Evolutionary conservation across 306 rosid genomes (phyloP).

Genomic region (Chamaecrista fasciculata): DNA sequence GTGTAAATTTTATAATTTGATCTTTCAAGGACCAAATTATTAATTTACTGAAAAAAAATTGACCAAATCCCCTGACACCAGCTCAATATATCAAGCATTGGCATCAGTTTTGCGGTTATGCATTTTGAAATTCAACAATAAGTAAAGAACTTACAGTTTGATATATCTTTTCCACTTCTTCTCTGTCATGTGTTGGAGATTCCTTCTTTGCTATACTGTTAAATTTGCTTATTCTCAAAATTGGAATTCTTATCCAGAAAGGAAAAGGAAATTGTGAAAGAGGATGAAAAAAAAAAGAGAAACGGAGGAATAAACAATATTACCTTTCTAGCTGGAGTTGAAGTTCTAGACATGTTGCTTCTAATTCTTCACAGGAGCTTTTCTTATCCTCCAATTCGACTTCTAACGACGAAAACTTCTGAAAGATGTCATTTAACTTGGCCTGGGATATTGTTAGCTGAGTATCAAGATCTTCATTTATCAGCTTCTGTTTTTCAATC

Average conservation of each 20-base stretch:
- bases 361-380: conserved; percentile 69
- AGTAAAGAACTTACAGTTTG: conserved; percentile 55
- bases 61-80: neutral
- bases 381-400: conserved; percentile 74
- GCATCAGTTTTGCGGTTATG: neutral
- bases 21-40: too few species aligned
- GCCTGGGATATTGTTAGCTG: conserved; percentile 59
- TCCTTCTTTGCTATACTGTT: conserved; percentile 69
- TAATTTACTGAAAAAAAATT: too few species aligned
- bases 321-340: conserved; percentile 90
- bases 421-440: conserved; percentile 54
- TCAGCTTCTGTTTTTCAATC: conserved; percentile 48
- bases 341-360: conserved; percentile 82
- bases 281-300: conserved; percentile 1
- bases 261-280: neutral
- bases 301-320: neutral
- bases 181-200: conserved; percentile 42
- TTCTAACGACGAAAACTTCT: conserved; percentile 73
- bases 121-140: neutral
- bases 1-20: too few species aligned
- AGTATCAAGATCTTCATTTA: conserved; percentile 72
- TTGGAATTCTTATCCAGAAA: conserved; percentile 26
- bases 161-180: conserved; percentile 53
- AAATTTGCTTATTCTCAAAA: conserved; percentile 19
- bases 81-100: neutral